Conservation (phyloP, 2,329 filamentous ascomycete genomes). For the Cercospora janseana region DNA sequence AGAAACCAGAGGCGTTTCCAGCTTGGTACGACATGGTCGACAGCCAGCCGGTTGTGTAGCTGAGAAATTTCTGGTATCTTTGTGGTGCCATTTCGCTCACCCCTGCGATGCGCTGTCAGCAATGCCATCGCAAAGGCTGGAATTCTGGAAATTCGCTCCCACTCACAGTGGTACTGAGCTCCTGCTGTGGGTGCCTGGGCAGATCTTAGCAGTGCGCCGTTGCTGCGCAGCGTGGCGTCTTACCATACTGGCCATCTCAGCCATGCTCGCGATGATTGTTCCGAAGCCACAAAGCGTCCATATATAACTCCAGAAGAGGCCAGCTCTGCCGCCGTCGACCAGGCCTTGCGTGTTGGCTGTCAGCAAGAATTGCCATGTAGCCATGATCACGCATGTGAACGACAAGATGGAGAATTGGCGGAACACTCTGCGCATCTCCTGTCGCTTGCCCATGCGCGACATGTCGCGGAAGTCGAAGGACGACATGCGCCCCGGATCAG, state of each 20-base stretch:
- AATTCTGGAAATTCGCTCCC: neutral
- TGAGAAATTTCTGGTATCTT: constrained; percentile 30
- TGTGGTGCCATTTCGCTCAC: constrained; percentile 16
- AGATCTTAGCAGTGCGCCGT: neutral
- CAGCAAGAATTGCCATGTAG: constrained; percentile 53
- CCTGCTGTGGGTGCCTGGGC: constrained; percentile 33
- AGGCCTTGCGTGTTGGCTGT: constrained; percentile 34
- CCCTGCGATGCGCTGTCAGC: constrained; percentile 9
- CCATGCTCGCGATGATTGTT: constrained; percentile 29
- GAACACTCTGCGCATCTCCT: constrained; percentile 52
- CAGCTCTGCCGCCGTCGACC: constrained; percentile 22
- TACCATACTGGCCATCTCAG: constrained; percentile 34
- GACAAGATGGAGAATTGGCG: constrained; percentile 51
- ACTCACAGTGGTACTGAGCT: constrained; percentile 20
- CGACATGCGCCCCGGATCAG: constrained; percentile 20
- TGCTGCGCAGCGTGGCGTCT: neutral
- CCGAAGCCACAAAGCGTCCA: constrained; percentile 24
- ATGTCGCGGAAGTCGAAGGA: constrained; percentile 44
- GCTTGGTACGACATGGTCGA: constrained; percentile 25
- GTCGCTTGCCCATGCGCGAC: constrained; percentile 50
- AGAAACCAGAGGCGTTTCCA: constrained; percentile 27
- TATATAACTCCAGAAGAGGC: constrained; percentile 25
- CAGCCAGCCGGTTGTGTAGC: constrained; percentile 28
- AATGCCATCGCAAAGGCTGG: neutral
- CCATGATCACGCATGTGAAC: constrained; percentile 52